Evolutionary conservation across 192 early-diverging fungal species (phyloP).

Genomic region (Backusella tuberculispora): DNA sequence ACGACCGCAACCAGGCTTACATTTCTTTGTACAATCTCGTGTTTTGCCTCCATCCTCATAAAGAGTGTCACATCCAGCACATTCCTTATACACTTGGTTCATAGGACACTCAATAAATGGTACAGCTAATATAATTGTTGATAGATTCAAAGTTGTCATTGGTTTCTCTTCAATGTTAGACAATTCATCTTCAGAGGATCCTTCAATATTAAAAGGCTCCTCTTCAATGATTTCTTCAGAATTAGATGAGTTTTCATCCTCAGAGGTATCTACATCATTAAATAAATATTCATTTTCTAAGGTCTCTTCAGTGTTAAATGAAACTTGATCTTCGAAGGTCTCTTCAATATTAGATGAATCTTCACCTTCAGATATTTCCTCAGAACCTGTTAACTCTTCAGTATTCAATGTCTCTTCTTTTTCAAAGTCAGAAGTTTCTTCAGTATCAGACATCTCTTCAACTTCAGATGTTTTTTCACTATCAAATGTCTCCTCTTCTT

Average conservation of each 20-base stretch:
- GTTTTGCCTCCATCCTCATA: neutral
- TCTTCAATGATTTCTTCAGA: too few species aligned
- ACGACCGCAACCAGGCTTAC: neutral
- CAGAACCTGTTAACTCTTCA: too few species aligned
- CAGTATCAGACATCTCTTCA: neutral
- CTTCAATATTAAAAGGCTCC: too few species aligned
- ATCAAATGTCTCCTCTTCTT: too few species aligned
- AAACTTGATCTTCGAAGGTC: too few species aligned
- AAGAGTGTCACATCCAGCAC: neutral
- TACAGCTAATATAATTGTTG: neutral
- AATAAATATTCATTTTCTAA: too few species aligned
- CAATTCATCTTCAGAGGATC: neutral
- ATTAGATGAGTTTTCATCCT: too few species aligned
- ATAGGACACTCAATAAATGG: neutral
- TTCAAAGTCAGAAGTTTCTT: neutral
- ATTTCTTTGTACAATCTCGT: neutral
- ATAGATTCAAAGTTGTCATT: neutral
- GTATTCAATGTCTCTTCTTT: neutral
- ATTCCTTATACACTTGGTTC: neutral
- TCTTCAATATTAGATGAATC: too few species aligned
- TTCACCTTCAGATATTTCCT: too few species aligned
- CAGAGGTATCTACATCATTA: too few species aligned
- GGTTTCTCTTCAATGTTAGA: neutral
- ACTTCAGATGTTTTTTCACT: neutral
- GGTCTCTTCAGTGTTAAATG: too few species aligned